Base-by-base conservation (phyloP, 1,284 basidiomycete species). In the Vanrija sp. region DNA sequence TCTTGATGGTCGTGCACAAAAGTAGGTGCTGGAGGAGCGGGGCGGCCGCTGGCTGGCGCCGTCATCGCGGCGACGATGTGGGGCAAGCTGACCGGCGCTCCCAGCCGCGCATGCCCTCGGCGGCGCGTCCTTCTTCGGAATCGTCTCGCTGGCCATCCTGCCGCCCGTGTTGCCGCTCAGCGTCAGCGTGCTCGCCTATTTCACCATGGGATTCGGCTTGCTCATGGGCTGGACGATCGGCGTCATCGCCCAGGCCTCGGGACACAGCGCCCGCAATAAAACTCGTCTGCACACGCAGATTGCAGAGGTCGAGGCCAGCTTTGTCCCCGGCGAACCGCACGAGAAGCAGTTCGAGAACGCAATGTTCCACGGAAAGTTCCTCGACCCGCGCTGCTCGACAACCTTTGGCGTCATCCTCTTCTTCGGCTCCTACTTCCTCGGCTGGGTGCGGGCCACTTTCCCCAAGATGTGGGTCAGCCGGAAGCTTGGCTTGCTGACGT, bases 201-300 rank as follows among this genome's bases (percentile, higher is more conserved):
- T 77, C 5, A 83, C 81, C 1, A 64, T 87, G 19, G 67, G 83
- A 2, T 19, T 83, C 55, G 87, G 88, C 0, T 79, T 87, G 73
- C 73, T 82, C 1, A 49, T 87, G 5, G 88, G 88, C 8, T 91
- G 89, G 88, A 88, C 83, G 0, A 83, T 86, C 78, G 85, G 85
- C 5, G 80, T 78, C 38, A 87, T 86, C 1, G 84, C 82, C 0
- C 89, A 88, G 86, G 85, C 83, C 3, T 82, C 86, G 1, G 83
- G 82, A 0, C 67, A 84, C 1, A 73, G 79, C n/a, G 84, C 82
- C 0, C 78, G 88, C 38, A 79, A 80, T 64, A 78, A 82, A 51
- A 71, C 79, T 0, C 67, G 86, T 12, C 18, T 51, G 15, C 46
- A 52, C 3, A 3, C 16, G n/a, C 38, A 28, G 10, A 18, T 38